Evolutionary conservation across 2,329 filamentous ascomycete genomes (phyloP), one percentile per base, ranked within the genome.

Genomic region (Colletotrichum sp.): DNA sequence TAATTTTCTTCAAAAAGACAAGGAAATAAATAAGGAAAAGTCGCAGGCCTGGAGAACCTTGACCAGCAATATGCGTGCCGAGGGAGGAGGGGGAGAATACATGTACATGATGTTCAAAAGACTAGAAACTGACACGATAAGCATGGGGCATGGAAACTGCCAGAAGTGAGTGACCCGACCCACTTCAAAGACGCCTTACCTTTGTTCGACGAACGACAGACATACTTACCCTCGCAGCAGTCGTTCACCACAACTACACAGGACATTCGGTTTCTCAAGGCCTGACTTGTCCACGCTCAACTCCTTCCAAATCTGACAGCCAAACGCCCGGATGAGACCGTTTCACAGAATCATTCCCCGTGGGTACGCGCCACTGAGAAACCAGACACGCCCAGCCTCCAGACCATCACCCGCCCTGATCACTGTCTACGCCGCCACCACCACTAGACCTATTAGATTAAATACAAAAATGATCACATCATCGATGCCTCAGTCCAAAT

Each of bases 391-490:
- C 64, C 70, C 66, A 74, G 60, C 70, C 68, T 57, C 62, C 44
- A n/a, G 44, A 68, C 70, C 32, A 16, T 73, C 74, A 69, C 74
- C 70, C 28, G 55, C 70, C 30, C 64, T 68, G 64, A 49, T 44
- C 73, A 65, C 74, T 52, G 44, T 21, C 36, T 52, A 59, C 73
- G 21, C 64, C 59, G 55, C 52, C 49, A 59, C 52, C 18, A 70
- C 68, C 18, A 72, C 55, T 16, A 65, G 55, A 10, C 60, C 57
- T 52, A 32, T 36, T 60, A n/a, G 32, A 28, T 60, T 72, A 44
- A 73, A 64, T 28, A 59, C 16, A 32, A 73, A 49, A 34, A 68
- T 69, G 57, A 73, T 71, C 70, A 74, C 74, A 73, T 76, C 74
- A 74, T 74, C 74, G 49, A 44, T 16, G 52, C 10, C 57, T 60